Conservation (phyloP, 768 basidiomycete species). For the Tulasnella sp. region DNA sequence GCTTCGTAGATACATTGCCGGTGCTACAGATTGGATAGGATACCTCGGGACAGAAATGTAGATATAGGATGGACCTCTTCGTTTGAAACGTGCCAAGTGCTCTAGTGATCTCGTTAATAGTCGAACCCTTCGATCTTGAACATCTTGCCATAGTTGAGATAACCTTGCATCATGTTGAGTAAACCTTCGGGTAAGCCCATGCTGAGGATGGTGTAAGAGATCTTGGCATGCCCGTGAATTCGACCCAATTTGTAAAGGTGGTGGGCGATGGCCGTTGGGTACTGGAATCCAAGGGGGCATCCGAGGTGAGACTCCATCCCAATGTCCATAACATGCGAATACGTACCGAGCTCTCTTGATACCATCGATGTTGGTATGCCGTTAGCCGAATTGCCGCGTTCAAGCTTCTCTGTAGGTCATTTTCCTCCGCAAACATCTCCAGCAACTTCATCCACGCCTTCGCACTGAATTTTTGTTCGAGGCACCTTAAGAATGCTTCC, state of each 20-base stretch:
- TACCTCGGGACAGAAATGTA: background rate
- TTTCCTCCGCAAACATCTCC: constrained; percentile 95
- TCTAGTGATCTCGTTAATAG: constrained; percentile 18
- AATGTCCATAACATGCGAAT: no score
- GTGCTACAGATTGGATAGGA: background rate
- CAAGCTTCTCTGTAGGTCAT: constrained; percentile 81
- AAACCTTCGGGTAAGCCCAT: constrained; percentile 90
- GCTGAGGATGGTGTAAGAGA: constrained; percentile 84
- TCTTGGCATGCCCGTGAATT: constrained; percentile 89
- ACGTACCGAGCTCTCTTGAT: constrained; percentile 77
- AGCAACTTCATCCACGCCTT: constrained; percentile 92
- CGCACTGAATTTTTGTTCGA: constrained; percentile 78
- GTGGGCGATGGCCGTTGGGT: constrained; percentile 83
- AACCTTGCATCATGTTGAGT: constrained; percentile 87
- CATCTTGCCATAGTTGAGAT: constrained; percentile 74
- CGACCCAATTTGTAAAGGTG: constrained; percentile 90
- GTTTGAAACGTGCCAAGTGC: background rate
- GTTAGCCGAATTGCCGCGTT: constrained; percentile 90
- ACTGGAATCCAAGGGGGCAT: constrained; percentile 39
- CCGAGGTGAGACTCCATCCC: background rate
- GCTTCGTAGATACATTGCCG: background rate
- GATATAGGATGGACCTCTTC: background rate
- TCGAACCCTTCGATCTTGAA: constrained; percentile 70
- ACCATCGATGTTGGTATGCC: constrained; percentile 69
- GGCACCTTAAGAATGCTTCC: constrained; percentile 91